Base-by-base conservation (phyloP, 2,329 filamentous ascomycete genomes). In the Neofusicoccum laricinum region DNA sequence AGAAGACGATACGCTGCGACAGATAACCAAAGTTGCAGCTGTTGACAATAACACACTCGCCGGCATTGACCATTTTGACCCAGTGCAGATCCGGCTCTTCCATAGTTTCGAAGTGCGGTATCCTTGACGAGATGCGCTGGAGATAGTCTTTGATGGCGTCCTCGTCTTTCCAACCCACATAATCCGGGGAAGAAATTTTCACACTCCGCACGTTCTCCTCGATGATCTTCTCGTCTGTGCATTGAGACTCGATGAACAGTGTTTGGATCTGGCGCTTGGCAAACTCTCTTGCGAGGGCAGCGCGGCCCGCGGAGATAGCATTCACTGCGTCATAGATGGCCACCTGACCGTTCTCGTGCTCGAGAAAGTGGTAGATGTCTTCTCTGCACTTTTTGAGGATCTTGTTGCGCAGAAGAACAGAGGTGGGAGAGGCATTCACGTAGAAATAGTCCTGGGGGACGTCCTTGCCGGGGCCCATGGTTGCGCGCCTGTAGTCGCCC, bases 41-140 rank as follows among this genome's bases (percentile, higher is more conserved):
- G 80, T 99, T 99, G 78, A 98, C 94, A 71, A 94, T 90, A 73
- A 99, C 90, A 69, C 92, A 88, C 73, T 94, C 88, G 49, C 95
- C 95, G 7, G 95, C 95, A 70, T 99, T 99, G 75, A 98, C 96
- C 94, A 99, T 97, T 81, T 97, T 97, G 80, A 99, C 94, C 79
- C 94, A 99, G 76, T 98, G 97, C 67, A 99, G 84, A 69, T 98
- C 93, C 34, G 85, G 84, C 76, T 99, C 95, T 71, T 93, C 86
- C 93, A 99, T 98, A 1, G 92, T 96, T 79, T 99, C 93, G 71
- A 97, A 99, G 65, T 94, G 89, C 19, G 95, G 95, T 66, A 99
- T 99, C 70, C 95, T 92, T 70, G 91, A 89, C 67, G 92, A 89
- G 73, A 99, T 98, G 58, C 95, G 89, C 67, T 88, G 86, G 43